phyloP scores from a whole-genome alignment of 208 protist genomes.

The Crithidia mellificae region DNA sequence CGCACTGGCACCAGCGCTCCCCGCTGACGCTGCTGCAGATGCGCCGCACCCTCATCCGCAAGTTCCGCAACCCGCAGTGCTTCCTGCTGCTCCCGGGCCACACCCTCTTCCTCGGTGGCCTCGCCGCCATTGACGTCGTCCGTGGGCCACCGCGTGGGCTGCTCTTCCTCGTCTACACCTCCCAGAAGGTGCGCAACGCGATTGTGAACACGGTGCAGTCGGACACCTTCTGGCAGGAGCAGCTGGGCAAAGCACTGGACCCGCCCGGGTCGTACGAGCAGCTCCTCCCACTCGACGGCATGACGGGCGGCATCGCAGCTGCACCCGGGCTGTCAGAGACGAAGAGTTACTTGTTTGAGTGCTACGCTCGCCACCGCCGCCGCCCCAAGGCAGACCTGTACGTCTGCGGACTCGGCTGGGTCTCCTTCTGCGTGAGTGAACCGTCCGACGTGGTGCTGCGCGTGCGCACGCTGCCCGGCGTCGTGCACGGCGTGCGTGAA shows the following conservation, averaged over 20 bases:
- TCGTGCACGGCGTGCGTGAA: slow-evolving; percentile 88
- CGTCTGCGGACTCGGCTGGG: slow-evolving; percentile 89
- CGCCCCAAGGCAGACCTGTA: slow-evolving; percentile 90
- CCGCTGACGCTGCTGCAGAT: slow-evolving; percentile 88
- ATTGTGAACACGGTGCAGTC: slow-evolving; percentile 76
- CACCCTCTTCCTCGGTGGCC: slow-evolving; percentile 82
- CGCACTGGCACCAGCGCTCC: slow-evolving; percentile 85
- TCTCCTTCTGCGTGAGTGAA: slow-evolving; percentile 81
- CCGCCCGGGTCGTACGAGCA: slow-evolving; percentile 85
- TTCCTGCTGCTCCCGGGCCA: slow-evolving; percentile 83
- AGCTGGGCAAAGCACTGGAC: slow-evolving; percentile 78
- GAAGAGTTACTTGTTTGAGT: slow-evolving; percentile 89
- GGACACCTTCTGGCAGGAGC: slow-evolving; percentile 81
- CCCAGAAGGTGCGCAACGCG: slow-evolving; percentile 80
- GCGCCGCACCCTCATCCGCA: slow-evolving; percentile 87
- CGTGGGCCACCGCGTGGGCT: slow-evolving; percentile 70
- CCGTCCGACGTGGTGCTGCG: slow-evolving; percentile 86
- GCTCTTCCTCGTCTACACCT: slow-evolving; percentile 90
- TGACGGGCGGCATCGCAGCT: slow-evolving; percentile 16
- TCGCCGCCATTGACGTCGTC: slow-evolving; percentile 87
- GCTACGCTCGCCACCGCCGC: slow-evolving; percentile 71
- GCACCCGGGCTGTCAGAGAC: slow-evolving; percentile 59
- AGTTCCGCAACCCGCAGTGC: slow-evolving; percentile 85
- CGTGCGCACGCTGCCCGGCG: slow-evolving; percentile 87
- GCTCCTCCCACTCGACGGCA: slow-evolving; percentile 36